Evolutionary conservation across 345 rosid genomes (phyloP), one percentile per base, ranked within the genome.

Genomic region (Syzygium aromaticum): DNA sequence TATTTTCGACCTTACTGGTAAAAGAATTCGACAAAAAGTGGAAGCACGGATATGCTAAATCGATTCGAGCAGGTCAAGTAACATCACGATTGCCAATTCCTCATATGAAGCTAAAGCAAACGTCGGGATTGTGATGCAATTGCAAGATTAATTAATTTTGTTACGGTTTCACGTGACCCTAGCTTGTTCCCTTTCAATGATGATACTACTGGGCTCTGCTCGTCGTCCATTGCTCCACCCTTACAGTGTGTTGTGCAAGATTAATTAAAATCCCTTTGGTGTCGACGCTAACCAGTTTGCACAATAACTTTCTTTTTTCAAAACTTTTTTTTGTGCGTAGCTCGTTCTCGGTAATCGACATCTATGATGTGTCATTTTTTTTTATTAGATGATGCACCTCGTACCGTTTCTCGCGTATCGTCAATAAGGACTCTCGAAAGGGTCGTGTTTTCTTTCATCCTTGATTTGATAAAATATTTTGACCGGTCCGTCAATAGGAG

Each of bases 1-100:
- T 51, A 8, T 51, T 51, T 54, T 54, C 57, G 25, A 17, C 57
- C 23, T 7, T 54, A 21, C 23, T 23, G 1, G 33, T 5, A 61
- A 14, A n/a, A 13, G 19, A n/a, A 13, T n/a, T 14, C 0, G 2
- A 14, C 0, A 2, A 3, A 63, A 63, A 6, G 73, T 40, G 5
- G 2, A 63, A n/a, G 21, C 0, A 0, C 38, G 21, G 11, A 28
- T n/a, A 14, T 63, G 19, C 2, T 0, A 5, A 63, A n/a, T 63
- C 21, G 11, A 63, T 63, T 63, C 5, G 17, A 28, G 11, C 38
- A 63, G 1, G 77, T 14, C 38, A 7, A 28, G 38, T 13, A 63
- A 63, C 77, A 63, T 63, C 30, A 63, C 28, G 15, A 64, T 64
- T 33, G 43, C 77, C 77, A 64, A 33, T 64, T 16, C 43, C 40